phyloP scores from a whole-genome alignment of 2,329 filamentous ascomycete species.

The Sclerotinia nivalis region DNA sequence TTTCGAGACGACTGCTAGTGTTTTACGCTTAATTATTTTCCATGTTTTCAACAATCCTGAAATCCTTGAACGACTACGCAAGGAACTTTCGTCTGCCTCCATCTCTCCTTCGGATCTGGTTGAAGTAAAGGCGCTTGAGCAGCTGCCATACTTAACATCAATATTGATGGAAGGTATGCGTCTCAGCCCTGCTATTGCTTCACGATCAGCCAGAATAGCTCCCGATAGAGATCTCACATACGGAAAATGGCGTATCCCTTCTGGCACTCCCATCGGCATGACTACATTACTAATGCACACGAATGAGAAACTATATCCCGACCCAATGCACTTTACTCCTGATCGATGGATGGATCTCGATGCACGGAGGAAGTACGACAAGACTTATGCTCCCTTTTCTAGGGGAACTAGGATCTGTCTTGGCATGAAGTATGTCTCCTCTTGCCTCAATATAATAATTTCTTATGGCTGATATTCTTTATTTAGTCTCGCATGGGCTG shows the following conservation, averaged over 20 bases:
- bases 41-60: conserved; percentile 41
- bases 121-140: conserved; percentile 27
- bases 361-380: conserved; percentile 42
- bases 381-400: conserved; percentile 45
- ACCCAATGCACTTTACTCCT: conserved; percentile 44
- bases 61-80: conserved; percentile 37
- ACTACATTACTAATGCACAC: conserved; percentile 45
- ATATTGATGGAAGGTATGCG: conserved; percentile 41
- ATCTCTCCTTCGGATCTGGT: conserved; percentile 6
- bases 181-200: conserved; percentile 38
- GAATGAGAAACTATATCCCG: conserved; percentile 43
- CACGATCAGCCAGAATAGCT: conserved; percentile 37
- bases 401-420: conserved; percentile 47
- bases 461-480: background rate
- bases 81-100: conserved; percentile 39
- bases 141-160: conserved; percentile 37
- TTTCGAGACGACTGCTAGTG: conserved; percentile 42
- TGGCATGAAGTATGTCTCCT: conserved; percentile 36
- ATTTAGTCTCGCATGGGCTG: conserved; percentile 26
- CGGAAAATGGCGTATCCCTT: conserved; percentile 30
- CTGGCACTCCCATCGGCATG: conserved; percentile 45
- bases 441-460: background rate
- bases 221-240: conserved; percentile 30
- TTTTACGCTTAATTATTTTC: conserved; percentile 41
- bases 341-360: conserved; percentile 45